A percentile compares a stretch with the other conserved stretches of the same genome.
Evolutionary conservation across 371 early-diverging fungal genomes (phyloP).

Genomic region (Choanephora cucurbitarum): DNA sequence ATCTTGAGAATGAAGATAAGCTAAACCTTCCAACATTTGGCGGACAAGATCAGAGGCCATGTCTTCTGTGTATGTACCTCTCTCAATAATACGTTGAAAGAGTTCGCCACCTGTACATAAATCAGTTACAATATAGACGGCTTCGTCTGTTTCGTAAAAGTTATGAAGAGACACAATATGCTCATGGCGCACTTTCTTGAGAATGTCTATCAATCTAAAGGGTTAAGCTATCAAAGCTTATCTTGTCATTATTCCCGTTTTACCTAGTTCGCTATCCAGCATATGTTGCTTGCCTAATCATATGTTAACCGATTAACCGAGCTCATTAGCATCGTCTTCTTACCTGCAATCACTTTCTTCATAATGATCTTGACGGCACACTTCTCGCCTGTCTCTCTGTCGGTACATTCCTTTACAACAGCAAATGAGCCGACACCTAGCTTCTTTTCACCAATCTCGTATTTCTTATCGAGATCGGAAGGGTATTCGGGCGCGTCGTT

Average conservation of each 20-base stretch:
- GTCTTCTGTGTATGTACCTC: constrained; percentile 79
- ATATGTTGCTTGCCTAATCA: constrained; percentile 71
- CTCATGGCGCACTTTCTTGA: constrained; percentile 72
- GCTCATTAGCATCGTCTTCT: not conserved
- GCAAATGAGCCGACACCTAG: constrained; percentile 78
- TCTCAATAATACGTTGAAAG: constrained; percentile 78
- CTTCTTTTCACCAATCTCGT: constrained; percentile 44
- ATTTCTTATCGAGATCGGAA: constrained; percentile 40
- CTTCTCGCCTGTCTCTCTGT: constrained; percentile 54
- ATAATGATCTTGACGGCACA: constrained; percentile 85
- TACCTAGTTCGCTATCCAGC: constrained; percentile 79
- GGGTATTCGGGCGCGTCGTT: constrained; percentile 36
- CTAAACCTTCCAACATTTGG: constrained; percentile 79
- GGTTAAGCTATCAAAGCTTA: not conserved
- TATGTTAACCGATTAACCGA: not conserved
- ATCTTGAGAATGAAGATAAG: constrained; percentile 76
- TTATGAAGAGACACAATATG: constrained; percentile 81
- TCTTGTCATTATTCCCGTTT: too few species aligned
- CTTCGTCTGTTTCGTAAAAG: constrained; percentile 75
- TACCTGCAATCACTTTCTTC: constrained; percentile 59
- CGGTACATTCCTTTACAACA: constrained; percentile 69
- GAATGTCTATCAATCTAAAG: constrained; percentile 46
- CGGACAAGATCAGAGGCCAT: constrained; percentile 69
- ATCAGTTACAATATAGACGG: constrained; percentile 84
- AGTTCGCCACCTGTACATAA: constrained; percentile 87